A percentile compares a stretch with the other conserved stretches of the same genome.
Evolutionary conservation across 345 rosid genomes (phyloP).

Genomic region (Eucalyptus brandiana): DNA sequence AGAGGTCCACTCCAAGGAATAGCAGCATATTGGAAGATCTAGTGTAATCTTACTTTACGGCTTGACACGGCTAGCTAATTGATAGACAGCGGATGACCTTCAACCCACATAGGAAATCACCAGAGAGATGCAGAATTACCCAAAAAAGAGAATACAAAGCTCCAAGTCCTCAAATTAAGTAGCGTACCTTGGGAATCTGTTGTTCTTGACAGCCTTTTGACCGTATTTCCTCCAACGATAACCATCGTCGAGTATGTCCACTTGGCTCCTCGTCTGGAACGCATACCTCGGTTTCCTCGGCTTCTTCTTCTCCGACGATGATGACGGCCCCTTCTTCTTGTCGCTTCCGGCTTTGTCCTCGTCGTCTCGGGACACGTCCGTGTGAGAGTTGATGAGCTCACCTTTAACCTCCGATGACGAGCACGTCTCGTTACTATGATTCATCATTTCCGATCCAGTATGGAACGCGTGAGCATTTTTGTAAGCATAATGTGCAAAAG

Average conservation of each 20-base stretch:
- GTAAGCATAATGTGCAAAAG: neutral
- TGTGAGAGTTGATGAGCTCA: neutral
- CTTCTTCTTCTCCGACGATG: neutral
- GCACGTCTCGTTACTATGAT: neutral
- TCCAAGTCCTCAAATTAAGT: neutral
- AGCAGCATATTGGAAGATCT: neutral
- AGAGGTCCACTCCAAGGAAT: neutral
- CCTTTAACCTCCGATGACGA: neutral
- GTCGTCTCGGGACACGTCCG: neutral
- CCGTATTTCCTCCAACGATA: slow-evolving; percentile 37
- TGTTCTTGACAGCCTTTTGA: slow-evolving; percentile 23
- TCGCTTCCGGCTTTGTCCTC: neutral
- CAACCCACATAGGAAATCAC: neutral
- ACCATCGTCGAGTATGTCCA: slow-evolving; percentile 30
- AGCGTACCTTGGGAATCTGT: neutral
- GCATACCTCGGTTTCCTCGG: slow-evolving; percentile 14
- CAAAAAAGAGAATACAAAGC: neutral
- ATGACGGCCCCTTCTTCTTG: slow-evolving; percentile 2
- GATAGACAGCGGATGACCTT: neutral
- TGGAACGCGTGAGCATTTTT: neutral
- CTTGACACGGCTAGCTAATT: neutral
- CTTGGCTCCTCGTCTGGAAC: slow-evolving; percentile 28
- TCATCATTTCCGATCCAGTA: neutral
- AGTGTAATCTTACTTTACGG: neutral
- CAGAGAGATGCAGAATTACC: neutral